Base-by-base conservation (phyloP, 345 rosid species). In the Eucalyptus urophylla region DNA sequence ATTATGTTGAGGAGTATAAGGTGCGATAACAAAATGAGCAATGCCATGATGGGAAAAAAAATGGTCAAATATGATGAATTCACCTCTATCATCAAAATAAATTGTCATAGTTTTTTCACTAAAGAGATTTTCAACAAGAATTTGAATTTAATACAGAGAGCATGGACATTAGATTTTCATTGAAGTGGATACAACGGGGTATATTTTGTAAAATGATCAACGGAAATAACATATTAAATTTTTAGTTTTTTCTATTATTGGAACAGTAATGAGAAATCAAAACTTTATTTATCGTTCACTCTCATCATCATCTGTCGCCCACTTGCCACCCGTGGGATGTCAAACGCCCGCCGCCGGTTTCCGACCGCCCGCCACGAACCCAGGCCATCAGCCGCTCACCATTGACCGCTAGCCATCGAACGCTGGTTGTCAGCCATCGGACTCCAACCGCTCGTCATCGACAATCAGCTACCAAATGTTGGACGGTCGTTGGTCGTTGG, bases 381-480 rank as follows among this genome's bases (percentile, higher is more conserved):
- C 6, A 49, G 5, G 51, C 51, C 16, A 14, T 49, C 16, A 49
- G 6, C 3, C 16, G 2, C 51, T 49, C 3, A 2, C 51, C 16
- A 49, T 0, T 14, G 1, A 49, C 0, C 3, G 6, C 51, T 0
- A 5, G 51, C 51, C 51, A 49, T 0, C 16, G 3, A 49, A 49
- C 0, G 16, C 6, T 1, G 5, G 3, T 49, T 49, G 6, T 49
- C 3, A 49, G 14, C 50, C 16, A 49, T 49, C 16, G 3, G 1
- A 49, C 51, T 49, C 16, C 6, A 5, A 0, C 51, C 51, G 5
- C 51, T 49, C 0, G 0, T 49, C 51, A 49, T 1, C 6, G 1
- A 14, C 6, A 3, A 6, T 6, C 16, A 1, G 1, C 6, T 49
- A 5, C 51, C 3, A 5, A 3, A 49, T 49, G 51, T 49, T 49